Evolutionary conservation across 2,329 filamentous ascomycete genomes (phyloP).

Genomic region (Talaromyces sp.): DNA sequence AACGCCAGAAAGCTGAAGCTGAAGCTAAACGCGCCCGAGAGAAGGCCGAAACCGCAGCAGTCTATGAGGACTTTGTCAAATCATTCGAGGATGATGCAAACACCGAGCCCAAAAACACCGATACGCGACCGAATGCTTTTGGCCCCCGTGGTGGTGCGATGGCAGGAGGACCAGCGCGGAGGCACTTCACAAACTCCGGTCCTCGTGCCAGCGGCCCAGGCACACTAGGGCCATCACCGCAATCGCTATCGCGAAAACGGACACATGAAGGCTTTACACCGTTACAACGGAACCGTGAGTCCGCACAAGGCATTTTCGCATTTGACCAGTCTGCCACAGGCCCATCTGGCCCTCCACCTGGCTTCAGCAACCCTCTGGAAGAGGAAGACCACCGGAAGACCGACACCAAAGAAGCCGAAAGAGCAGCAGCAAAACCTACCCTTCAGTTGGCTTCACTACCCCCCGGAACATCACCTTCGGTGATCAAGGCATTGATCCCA

Average conservation of each 20-base stretch:
- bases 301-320: slow-evolving; percentile 41
- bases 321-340: slow-evolving; percentile 40
- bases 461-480: slow-evolving; percentile 53
- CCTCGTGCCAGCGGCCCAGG: slow-evolving; percentile 54
- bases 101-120: slow-evolving; percentile 19
- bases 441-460: slow-evolving; percentile 58
- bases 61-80: slow-evolving; percentile 85
- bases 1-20: slow-evolving; percentile 83
- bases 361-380: slow-evolving; percentile 44
- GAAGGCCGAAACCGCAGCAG: slow-evolving; percentile 82
- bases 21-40: slow-evolving; percentile 85
- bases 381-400: slow-evolving; percentile 48
- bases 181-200: slow-evolving; percentile 61
- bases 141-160: slow-evolving; percentile 39
- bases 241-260: slow-evolving; percentile 47
- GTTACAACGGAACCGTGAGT: slow-evolving; percentile 43
- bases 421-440: slow-evolving; percentile 56
- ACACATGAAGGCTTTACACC: slow-evolving; percentile 46
- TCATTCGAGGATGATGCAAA: slow-evolving; percentile 56
- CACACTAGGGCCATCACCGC: slow-evolving; percentile 49
- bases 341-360: slow-evolving; percentile 38
- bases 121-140: slow-evolving; percentile 29
- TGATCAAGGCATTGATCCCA: slow-evolving; percentile 53
- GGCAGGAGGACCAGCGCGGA: slow-evolving; percentile 52
- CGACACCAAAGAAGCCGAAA: slow-evolving; percentile 48